Percentiles rank a stretch among this genome's conserved stretches.
Evolutionary conservation across 495 filamentous ascomycete genomes (phyloP).

Genomic region (Aspergillus funiculosus): DNA sequence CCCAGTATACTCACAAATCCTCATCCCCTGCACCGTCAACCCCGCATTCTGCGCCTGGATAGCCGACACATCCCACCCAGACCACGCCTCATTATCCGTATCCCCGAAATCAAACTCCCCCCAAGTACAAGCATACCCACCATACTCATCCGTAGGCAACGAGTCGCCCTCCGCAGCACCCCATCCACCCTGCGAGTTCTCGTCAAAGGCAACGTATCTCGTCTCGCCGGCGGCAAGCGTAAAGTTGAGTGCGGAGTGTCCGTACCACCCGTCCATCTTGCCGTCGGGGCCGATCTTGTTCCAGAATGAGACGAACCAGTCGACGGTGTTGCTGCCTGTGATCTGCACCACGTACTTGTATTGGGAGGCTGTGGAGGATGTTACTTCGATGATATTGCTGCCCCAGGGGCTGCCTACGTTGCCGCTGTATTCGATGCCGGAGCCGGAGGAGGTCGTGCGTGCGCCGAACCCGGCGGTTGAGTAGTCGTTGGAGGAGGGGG

Average conservation of each 20-base stretch:
- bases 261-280: constrained; percentile 1
- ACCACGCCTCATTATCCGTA: neutral
- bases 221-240: neutral
- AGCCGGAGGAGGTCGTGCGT: neutral
- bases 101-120: constrained; percentile 1
- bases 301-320: constrained; percentile 3
- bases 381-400: constrained; percentile 3
- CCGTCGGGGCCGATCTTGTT: constrained; percentile 4
- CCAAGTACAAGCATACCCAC: neutral
- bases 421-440: neutral
- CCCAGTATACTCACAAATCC: neutral
- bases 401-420: constrained; percentile 2
- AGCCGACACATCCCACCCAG: neutral
- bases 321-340: neutral
- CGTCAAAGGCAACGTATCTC: neutral
- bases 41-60: constrained; percentile 5
- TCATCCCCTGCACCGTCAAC: constrained; percentile 3
- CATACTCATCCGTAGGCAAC: neutral
- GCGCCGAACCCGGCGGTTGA: constrained; percentile 6
- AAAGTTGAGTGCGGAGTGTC: neutral
- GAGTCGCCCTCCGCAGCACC: neutral
- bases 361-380: neutral
- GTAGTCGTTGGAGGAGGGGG: constrained; percentile 3
- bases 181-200: constrained; percentile 2
- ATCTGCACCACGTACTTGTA: constrained; percentile 4